Evolutionary conservation across 2,329 filamentous ascomycete species (phyloP).

Genomic region (Botrytis aclada): DNA sequence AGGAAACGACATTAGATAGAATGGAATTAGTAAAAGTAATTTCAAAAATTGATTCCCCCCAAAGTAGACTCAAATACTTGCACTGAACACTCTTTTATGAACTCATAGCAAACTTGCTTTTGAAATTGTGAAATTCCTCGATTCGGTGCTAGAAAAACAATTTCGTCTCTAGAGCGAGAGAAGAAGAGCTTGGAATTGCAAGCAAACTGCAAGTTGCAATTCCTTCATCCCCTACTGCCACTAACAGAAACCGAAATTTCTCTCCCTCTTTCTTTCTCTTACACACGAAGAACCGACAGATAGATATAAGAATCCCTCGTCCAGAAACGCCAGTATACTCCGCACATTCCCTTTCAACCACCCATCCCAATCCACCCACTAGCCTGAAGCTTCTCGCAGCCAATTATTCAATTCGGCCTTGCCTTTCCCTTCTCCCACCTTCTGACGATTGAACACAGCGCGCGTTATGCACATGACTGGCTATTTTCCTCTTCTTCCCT

Average conservation of each 20-base stretch:
- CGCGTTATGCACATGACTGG: background rate
- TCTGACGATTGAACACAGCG: background rate
- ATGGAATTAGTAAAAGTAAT: constrained; percentile 10
- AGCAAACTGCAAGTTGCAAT: background rate
- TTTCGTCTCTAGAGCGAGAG: background rate
- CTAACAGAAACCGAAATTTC: background rate
- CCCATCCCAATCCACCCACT: background rate
- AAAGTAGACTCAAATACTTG: background rate
- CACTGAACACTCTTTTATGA: background rate
- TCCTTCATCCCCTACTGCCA: background rate
- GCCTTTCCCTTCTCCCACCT: background rate
- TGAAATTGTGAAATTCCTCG: constrained; percentile 8
- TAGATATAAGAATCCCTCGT: constrained; percentile 8
- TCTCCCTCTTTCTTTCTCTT: background rate
- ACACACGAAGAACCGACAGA: background rate
- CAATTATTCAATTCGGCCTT: background rate
- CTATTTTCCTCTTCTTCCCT: background rate
- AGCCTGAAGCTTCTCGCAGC: background rate
- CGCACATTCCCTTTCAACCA: constrained; percentile 12
- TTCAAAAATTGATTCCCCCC: constrained; percentile 18
- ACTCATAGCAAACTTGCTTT: background rate
- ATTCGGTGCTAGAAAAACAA: background rate
- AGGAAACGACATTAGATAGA: constrained; percentile 55
- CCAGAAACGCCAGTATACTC: constrained; percentile 19
- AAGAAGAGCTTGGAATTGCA: background rate